phyloP scores from a whole-genome alignment of 169 alveolate species.

The Prorocentrum cordatum region DNA sequence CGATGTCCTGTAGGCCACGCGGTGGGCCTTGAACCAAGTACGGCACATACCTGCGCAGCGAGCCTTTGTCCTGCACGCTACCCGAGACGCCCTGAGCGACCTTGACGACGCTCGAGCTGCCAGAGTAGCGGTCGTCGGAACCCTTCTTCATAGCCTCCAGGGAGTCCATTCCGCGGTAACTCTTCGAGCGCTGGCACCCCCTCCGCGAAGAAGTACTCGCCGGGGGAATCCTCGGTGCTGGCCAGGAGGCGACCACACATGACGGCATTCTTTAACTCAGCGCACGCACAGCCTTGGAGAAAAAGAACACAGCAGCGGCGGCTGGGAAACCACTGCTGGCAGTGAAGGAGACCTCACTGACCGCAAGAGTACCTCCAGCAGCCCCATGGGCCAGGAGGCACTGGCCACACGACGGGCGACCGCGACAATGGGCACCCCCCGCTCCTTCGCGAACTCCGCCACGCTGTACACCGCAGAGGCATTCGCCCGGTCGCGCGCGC shows the following conservation, averaged over 20 bases:
- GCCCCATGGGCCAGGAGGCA: too few species aligned
- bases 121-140: constrained; percentile 61
- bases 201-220: constrained; percentile 1
- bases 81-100: constrained; percentile 62
- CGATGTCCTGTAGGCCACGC: constrained; percentile 12
- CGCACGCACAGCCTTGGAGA: too few species aligned
- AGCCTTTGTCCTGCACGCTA: constrained; percentile 52
- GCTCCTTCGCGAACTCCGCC: neutral
- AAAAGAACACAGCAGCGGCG: too few species aligned
- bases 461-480: constrained; percentile 57
- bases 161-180: constrained; percentile 67
- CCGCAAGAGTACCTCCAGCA: too few species aligned
- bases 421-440: too few species aligned
- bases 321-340: too few species aligned
- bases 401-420: too few species aligned
- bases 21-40: neutral
- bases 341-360: too few species aligned
- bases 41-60: constrained; percentile 55
- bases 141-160: constrained; percentile 63
- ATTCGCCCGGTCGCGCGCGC: constrained; percentile 53
- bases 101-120: constrained; percentile 17
- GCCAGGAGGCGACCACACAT: too few species aligned
- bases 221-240: constrained; percentile 24
- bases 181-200: constrained; percentile 39
- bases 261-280: too few species aligned